Evolutionary conservation across 345 rosid genomes (phyloP).

Genomic region (Cardamine occulta): DNA sequence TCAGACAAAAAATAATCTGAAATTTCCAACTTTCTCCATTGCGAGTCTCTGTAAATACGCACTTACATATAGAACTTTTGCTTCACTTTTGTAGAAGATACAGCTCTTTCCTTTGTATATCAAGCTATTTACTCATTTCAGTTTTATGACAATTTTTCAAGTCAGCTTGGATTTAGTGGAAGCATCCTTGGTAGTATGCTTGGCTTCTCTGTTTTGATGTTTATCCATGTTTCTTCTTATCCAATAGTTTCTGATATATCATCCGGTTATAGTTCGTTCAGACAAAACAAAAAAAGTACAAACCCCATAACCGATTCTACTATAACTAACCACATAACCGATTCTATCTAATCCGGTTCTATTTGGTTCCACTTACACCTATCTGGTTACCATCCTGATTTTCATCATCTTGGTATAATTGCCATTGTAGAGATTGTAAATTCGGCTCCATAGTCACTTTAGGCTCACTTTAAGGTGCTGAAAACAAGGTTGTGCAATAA

Average conservation of each 20-base stretch:
- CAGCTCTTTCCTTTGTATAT: conserved; percentile 39
- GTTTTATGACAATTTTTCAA: conserved; percentile 14
- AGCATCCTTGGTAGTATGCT: neutral
- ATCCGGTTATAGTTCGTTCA: conserved; percentile 5
- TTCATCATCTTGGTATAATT: conserved; percentile 1
- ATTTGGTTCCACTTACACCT: conserved; percentile 5
- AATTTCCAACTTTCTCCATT: conserved; percentile 33
- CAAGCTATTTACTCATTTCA: conserved; percentile 27
- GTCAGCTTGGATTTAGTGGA: conserved; percentile 12
- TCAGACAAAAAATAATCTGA: conserved; percentile 31
- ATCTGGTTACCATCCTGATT: neutral
- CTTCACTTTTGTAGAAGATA: conserved; percentile 28
- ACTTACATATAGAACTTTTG: conserved; percentile 19
- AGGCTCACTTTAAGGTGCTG: conserved; percentile 16
- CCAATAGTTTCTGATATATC: neutral
- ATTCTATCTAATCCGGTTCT: neutral
- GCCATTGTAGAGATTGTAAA: conserved; percentile 17
- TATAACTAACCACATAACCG: neutral
- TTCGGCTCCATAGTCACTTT: neutral
- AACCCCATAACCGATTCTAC: neutral
- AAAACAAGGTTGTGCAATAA: conserved; percentile 52
- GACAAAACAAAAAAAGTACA: neutral
- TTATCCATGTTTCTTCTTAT: conserved; percentile 16
- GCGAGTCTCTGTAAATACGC: conserved; percentile 36
- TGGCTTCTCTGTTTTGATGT: conserved; percentile 3